Percentiles rank a stretch among this genome's conserved stretches.
phyloP scores from a whole-genome alignment of 2,329 filamentous ascomycete species.

The Sclerotiophoma versabilis region DNA sequence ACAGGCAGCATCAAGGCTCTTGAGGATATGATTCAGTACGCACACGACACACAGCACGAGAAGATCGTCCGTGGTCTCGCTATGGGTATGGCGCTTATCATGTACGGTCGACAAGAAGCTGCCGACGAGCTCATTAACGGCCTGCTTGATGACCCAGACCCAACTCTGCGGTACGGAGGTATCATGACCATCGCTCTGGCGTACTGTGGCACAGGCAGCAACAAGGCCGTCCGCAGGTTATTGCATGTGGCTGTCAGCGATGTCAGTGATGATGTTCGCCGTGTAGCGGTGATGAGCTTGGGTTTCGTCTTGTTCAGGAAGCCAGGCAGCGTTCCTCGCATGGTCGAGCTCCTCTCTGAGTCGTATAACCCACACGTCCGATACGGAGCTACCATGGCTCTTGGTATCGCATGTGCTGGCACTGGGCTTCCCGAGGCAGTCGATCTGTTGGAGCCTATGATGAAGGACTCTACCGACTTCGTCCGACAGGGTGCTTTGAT shows the following conservation, averaged over 20 bases:
- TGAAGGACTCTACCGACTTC: constrained; percentile 98
- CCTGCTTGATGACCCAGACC: constrained; percentile 90
- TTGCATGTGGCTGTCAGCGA: constrained; percentile 97
- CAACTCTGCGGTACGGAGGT: constrained; percentile 92
- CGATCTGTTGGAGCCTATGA: constrained; percentile 96
- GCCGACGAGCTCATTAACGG: constrained; percentile 95
- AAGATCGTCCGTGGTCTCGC: constrained; percentile 97
- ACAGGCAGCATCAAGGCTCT: constrained; percentile 94
- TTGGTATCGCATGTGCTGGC: constrained; percentile 96
- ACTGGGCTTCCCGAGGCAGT: constrained; percentile 96
- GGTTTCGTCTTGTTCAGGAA: constrained; percentile 99
- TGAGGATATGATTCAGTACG: constrained; percentile 97
- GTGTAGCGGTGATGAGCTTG: constrained; percentile 95
- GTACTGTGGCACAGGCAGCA: constrained; percentile 96
- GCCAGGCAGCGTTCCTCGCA: constrained; percentile 93
- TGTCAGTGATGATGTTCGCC: constrained; percentile 95
- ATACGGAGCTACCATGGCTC: constrained; percentile 96
- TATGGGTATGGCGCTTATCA: constrained; percentile 96
- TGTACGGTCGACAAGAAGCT: constrained; percentile 94
- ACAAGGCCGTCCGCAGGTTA: constrained; percentile 96
- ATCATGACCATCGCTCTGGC: constrained; percentile 98
- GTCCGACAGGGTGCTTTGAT: constrained; percentile 96
- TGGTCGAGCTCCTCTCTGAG: constrained; percentile 97
- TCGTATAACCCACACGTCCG: constrained; percentile 99
- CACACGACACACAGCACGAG: constrained; percentile 97